Evolutionary conservation across 2,329 filamentous ascomycete species (phyloP), one percentile per base, ranked within the genome.

Genomic region (Fusarium armeniacum): DNA sequence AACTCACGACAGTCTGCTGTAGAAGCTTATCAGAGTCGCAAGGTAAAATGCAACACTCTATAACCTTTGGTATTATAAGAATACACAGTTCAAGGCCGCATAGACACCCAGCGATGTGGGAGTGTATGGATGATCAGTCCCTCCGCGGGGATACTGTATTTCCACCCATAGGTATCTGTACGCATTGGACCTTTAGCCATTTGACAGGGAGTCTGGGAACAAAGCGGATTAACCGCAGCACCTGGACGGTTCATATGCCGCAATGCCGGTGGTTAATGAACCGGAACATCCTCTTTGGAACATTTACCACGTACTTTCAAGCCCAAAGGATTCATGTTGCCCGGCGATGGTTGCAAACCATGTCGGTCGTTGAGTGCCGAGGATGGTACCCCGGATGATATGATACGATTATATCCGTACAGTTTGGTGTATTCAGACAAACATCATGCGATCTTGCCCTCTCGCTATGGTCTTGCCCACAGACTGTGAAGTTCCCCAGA

Each of bases 311-410:
- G 62, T 59, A 65, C 28, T 73, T 71, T 26, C 45, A 58, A 36
- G 44, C 61, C 64, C 69, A 56, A 43, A 24, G 35, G 47, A 38
- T 28, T 45, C 44, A 38, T 22, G 18, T 30, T 33, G 43, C 33
- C 20, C 36, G 32, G 50, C 36, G 45, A 50, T 44, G 41, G 26
- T 30, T 50, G 32, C 12, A 43, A 32, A 36, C 50, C 45, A 45
- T 54, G 45, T 65, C 60, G 47, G 43, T 44, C 56, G 63, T 52
- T 58, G 62, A 73, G 58, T 73, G 70, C 71, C 71, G 71, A 67
- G 45, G 62, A 63, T 59, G 50, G 56, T 54, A 35, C 47, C 41
- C 51, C 32, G 35, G 24, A 68, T 73, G 72, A 74, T 70, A 68
- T 70, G 70, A 70, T 65, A 20, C 36, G 36, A 40, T 40, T 40